Evolutionary conservation across 78 protist genomes (phyloP), one percentile per base, ranked within the genome.

Genomic region (Guillardia theta): DNA sequence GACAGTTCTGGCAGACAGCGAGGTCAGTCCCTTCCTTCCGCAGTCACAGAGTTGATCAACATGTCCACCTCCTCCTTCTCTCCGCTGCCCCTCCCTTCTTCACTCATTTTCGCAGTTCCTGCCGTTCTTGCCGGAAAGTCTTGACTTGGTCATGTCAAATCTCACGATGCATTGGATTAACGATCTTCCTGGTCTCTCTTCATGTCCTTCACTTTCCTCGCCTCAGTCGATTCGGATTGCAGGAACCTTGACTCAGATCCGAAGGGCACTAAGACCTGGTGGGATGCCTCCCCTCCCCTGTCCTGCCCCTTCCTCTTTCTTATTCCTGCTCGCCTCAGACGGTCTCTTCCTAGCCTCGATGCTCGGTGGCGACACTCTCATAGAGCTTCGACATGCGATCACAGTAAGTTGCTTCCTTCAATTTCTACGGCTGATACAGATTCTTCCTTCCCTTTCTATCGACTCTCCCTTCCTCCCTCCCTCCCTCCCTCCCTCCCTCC

Each of bases 311-410:
- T n/a, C n/a, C n/a, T n/a, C n/a, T n/a, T n/a, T n/a, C n/a, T n/a
- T n/a, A n/a, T n/a, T n/a, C n/a, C n/a, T n/a, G n/a, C n/a, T n/a
- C n/a, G n/a, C n/a, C n/a, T n/a, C n/a, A n/a, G n/a, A n/a, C n/a
- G 94, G 94, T 27, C 87, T 92, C 58, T 58, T 92, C 45, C 53
- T 92, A n/a, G 58, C 80, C 33, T 39, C 77, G n/a, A 45, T 92
- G 62, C 83, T 92, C 36, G 94, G 94, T 80, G 83, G 83, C 50
- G 94, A 92, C 48, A 92, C 94, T 37, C 83, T 92, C 19, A 27
- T 46, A 0, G 94, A n/a, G 18, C 53, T 19, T 27, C 15, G 48
- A 37, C 93, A 21, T n/a, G n/a, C n/a, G n/a, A n/a, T n/a, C n/a
- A n/a, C n/a, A n/a, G n/a, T n/a, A n/a, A n/a, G n/a, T n/a, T n/a